Evolutionary conservation across 2,329 filamentous ascomycete species (phyloP).

Genomic region (Graphiopsis chlorocephala): DNA sequence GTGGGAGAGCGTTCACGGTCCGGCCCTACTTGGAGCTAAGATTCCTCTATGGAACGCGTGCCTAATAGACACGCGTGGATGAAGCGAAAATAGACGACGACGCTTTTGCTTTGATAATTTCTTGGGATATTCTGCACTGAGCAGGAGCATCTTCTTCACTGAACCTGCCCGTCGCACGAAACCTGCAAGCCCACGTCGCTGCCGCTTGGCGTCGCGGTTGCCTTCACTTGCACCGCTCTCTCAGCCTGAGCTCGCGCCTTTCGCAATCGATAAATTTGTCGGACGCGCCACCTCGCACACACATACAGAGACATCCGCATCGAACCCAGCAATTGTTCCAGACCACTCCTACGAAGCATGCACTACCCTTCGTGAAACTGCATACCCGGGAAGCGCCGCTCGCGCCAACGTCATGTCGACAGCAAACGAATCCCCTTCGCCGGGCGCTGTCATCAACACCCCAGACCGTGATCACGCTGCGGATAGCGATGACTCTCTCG

Average conservation of each 20-base stretch:
- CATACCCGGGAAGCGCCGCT: constrained; percentile 9
- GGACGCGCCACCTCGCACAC: neutral
- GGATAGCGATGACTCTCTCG: constrained; percentile 44
- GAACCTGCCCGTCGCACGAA: neutral
- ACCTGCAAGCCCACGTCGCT: neutral
- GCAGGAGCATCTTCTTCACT: neutral
- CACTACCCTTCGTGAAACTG: constrained; percentile 14
- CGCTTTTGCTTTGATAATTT: neutral
- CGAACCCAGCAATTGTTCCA: constrained; percentile 6
- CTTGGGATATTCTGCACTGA: neutral
- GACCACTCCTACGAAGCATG: constrained; percentile 6
- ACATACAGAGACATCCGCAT: neutral
- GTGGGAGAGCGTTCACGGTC: constrained; percentile 4
- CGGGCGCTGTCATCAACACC: constrained; percentile 26
- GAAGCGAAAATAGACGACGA: neutral
- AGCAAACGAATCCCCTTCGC: constrained; percentile 23
- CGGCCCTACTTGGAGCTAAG: constrained; percentile 1
- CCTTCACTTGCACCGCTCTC: constrained; percentile 10
- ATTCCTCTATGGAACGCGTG: constrained; percentile 5
- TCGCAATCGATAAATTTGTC: neutral
- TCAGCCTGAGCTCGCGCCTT: constrained; percentile 7
- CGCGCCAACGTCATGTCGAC: constrained; percentile 22
- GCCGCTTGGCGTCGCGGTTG: constrained; percentile 7
- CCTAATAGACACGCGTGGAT: constrained; percentile 2
- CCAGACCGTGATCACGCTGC: constrained; percentile 43